Evolutionary conservation across 2,329 filamentous ascomycete genomes (phyloP), one percentile per base, ranked within the genome.

Genomic region (Cladosporium sp.): DNA sequence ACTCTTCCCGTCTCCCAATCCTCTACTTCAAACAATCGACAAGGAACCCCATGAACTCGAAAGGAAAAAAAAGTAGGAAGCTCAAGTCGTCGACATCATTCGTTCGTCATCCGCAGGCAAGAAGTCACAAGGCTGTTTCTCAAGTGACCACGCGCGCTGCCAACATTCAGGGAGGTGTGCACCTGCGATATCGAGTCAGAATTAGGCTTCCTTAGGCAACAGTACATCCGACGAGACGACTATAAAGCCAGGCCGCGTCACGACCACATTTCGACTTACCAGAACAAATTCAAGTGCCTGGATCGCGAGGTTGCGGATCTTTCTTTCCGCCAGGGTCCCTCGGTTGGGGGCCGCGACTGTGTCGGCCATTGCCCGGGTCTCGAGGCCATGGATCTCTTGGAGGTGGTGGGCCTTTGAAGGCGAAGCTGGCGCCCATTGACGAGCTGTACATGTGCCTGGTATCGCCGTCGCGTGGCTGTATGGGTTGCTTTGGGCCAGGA

Each of bases 261-360:
- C 54, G n/a, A 53, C 46, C 7, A 34, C n/a, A 13, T 21, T 21
- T 13, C 39, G 39, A 46, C 39, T 46, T 46, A 46, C 39, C 43
- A 43, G 18, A 49, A 26, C 23, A 14, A 18, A n/a, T 39, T 46
- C 32, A 64, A 43, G 21, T 49, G 51, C 66, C 66, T 36, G 66
- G 49, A 23, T 67, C 69, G n/a, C 67, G 26, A 30, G 69, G 69
- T 36, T 69, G 66, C 25, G 65, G 66, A 23, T 64, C 66, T 28
- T 28, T 43, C 18, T 8, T 32, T 34, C 28, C 60, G 25, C 68
- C 68, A 13, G 66, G 67, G 48, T 70, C 68, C 23, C 67, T 32
- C 10, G 68, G 68, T 43, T 70, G 67, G 16, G 64, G 66, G 14
- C 34, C 32, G 32, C 34, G 39, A 18, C 34, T 43, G 14, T n/a